A percentile compares a stretch with the other conserved stretches of the same genome.
These are phyloP conservation scores for Podaxis sp. DNA, from an alignment of 768 basidiomycete species.

Conservation along the genomic window DNA sequence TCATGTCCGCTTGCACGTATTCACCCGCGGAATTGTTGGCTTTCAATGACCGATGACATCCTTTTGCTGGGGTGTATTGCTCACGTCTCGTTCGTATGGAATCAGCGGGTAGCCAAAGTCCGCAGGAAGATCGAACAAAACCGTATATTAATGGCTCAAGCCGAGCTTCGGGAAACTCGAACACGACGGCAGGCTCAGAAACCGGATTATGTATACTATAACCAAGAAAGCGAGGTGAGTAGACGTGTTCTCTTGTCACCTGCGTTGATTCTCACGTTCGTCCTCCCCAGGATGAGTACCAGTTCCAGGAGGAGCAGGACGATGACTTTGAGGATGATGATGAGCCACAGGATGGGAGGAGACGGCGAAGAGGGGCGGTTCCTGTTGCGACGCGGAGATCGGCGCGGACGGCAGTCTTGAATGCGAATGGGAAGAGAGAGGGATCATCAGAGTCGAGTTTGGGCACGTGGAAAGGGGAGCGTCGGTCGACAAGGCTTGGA, in stretches of 20 bases:
- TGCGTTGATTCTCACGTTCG: constrained; percentile 17
- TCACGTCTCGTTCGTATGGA: neutral
- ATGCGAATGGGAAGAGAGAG: constrained; percentile 55
- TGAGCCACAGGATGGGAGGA: constrained; percentile 49
- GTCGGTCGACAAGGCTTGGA: constrained; percentile 68
- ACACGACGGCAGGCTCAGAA: constrained; percentile 71
- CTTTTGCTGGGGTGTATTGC: neutral
- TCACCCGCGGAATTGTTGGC: constrained; percentile 12
- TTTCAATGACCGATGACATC: neutral
- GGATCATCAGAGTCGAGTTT: constrained; percentile 44
- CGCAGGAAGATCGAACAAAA: constrained; percentile 72
- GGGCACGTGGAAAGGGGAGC: constrained; percentile 73
- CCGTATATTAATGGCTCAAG: constrained; percentile 64
- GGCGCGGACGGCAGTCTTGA: constrained; percentile 46
- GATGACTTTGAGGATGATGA: constrained; percentile 63
- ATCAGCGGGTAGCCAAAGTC: constrained; percentile 69
- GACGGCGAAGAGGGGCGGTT: constrained; percentile 35
- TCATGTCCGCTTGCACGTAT: neutral
- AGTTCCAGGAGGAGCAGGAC: constrained; percentile 62
- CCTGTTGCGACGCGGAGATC: constrained; percentile 50
- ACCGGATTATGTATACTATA: constrained; percentile 81
- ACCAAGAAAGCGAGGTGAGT: constrained; percentile 68
- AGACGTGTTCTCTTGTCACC: neutral
- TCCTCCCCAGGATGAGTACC: constrained; percentile 58
- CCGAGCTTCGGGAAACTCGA: constrained; percentile 77